Percentiles rank a stretch among this genome's conserved stretches.
Conservation (phyloP, 1,139 yeast species). For the Candida dubliniensis region DNA sequence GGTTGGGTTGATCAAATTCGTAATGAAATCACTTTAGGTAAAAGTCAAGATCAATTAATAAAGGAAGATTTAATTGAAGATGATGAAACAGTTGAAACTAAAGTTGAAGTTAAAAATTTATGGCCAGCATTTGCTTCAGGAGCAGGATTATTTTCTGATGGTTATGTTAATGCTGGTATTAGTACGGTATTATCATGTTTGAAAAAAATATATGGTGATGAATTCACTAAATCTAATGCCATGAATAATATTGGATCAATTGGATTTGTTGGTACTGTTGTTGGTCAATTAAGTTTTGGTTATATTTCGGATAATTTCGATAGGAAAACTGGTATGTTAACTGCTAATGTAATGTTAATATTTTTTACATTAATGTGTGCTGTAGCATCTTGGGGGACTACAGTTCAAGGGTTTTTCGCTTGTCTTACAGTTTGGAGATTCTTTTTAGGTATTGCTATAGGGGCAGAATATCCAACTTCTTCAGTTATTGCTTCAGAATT, state of each 20-base stretch:
- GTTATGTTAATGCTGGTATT: conserved; percentile 82
- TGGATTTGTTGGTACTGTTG: conserved; percentile 86
- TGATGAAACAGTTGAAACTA: conserved; percentile 15
- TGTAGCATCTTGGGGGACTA: conserved; percentile 79
- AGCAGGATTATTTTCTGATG: conserved; percentile 88
- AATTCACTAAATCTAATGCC: conserved; percentile 62
- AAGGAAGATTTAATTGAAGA: conserved; percentile 22
- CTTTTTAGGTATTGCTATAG: conserved; percentile 80
- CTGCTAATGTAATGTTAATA: conserved; percentile 69
- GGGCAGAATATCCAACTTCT: conserved; percentile 91
- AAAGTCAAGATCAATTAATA: conserved; percentile 25
- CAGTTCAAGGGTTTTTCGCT: conserved; percentile 67
- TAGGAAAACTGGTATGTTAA: conserved; percentile 77
- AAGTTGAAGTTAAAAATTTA: conserved; percentile 27
- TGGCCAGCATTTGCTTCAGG: conserved; percentile 87
- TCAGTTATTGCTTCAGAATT: conserved; percentile 94
- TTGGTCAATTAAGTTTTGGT: conserved; percentile 80
- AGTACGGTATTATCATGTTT: conserved; percentile 75
- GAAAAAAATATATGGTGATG: conserved; percentile 59
- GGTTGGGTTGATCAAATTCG: conserved; percentile 34
- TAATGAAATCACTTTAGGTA: conserved; percentile 23
- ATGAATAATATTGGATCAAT: conserved; percentile 77
- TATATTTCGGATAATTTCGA: conserved; percentile 74
- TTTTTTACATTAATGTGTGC: conserved; percentile 74
- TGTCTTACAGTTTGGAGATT: conserved; percentile 83